Conservation (phyloP, 495 filamentous ascomycete genomes). For the Neurospora sp. region DNA sequence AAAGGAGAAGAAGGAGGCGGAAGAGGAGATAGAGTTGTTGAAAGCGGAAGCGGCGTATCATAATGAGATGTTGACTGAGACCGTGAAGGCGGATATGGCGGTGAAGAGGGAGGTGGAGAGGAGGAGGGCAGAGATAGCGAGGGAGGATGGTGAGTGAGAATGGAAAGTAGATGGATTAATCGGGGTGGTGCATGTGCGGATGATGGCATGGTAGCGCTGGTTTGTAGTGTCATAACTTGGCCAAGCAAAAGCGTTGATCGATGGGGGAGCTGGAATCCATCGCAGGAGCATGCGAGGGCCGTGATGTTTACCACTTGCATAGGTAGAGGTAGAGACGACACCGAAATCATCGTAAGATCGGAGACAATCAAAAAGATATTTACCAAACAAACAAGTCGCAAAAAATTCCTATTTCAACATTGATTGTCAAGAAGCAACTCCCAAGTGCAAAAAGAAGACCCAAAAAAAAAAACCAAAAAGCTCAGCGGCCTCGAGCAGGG, state of each 20-base stretch:
- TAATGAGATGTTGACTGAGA: too few species aligned
- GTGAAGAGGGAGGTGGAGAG: neutral
- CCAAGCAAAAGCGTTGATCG: neutral
- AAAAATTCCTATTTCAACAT: neutral
- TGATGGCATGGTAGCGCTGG: neutral
- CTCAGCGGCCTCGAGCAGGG: neutral
- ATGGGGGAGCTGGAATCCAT: neutral
- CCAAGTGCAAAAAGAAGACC: neutral
- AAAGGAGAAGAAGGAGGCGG: too few species aligned
- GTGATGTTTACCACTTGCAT: neutral
- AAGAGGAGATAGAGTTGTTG: too few species aligned
- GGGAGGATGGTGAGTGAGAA: neutral
- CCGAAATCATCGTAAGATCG: neutral
- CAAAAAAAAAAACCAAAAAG: neutral
- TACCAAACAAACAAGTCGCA: neutral
- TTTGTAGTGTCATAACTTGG: neutral
- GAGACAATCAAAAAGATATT: neutral
- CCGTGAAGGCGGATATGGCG: neutral
- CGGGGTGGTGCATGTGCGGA: neutral
- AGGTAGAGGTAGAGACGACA: neutral
- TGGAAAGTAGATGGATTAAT: neutral
- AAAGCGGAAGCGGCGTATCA: too few species aligned
- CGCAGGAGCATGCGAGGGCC: neutral
- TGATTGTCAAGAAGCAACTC: neutral
- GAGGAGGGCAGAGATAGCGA: neutral